Base-by-base conservation (phyloP, 2,329 filamentous ascomycete species). In the Blastomyces silverae region DNA sequence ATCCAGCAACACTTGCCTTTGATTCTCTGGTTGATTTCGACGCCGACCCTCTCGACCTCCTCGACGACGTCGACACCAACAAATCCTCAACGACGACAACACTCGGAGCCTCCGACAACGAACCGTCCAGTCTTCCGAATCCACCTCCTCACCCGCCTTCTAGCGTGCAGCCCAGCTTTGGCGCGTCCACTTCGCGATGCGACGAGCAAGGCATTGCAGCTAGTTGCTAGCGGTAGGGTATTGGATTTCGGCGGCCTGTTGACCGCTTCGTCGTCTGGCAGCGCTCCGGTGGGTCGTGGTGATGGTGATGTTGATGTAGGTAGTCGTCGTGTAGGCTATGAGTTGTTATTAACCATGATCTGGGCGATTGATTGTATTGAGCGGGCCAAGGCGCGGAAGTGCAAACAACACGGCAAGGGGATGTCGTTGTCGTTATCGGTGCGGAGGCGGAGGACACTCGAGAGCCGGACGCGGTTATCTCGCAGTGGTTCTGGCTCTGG, bases 11-110 rank as follows among this genome's bases (percentile, higher is more conserved):
- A 77, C 79, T 81, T 80, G 72, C 78, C 76, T 80, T 80, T 81
- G 79, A 81, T 82, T 80, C 79, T 78, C 73, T 81, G 79, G 79
- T 82, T 81, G 77, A 81, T 81, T 80, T 81, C 78, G 78, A 81
- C 79, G 76, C 79, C 79, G 79, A 81, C 69, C 74, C 77, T 76
- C 73, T 77, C 76, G 71, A 75, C 73, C 72, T 77, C 74, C 74
- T 78, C 73, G 73, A 73, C 73, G 70, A 74, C 74, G 72, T 11
- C 48, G 75, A 78, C 73, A 74, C 74, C 74, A 73, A 77, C 68
- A 69, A 66, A 34, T 5, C 31, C 31, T 34, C 39, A 44, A 0
- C 44, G 7, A 48, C 44, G 7, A 22, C 17, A 48, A 48, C 44
- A 42, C 46, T n/a, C 52, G 13, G 42, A 44, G 13, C 42, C 17